Percentiles rank a stretch among this genome's conserved stretches.
phyloP scores from a whole-genome alignment of 108 stramenopile genomes.

The Skeletonema menzelii region DNA sequence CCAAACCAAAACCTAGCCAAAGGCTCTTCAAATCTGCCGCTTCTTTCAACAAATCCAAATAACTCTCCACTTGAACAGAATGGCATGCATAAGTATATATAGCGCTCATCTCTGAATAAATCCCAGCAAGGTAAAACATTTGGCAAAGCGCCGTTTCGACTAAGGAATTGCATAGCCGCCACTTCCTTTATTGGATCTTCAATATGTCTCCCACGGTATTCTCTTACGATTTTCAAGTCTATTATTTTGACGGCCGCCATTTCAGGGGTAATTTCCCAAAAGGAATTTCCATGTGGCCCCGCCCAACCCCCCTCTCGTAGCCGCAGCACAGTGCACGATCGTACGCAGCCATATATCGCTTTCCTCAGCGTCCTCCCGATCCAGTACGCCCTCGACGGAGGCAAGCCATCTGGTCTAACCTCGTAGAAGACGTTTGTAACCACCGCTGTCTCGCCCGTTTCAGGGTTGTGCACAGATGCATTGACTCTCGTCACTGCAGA shows the following conservation, averaged over 20 bases:
- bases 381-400: slow-evolving; percentile 74
- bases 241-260: slow-evolving; percentile 79
- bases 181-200: slow-evolving; percentile 90
- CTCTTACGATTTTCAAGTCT: slow-evolving; percentile 63
- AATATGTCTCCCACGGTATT: slow-evolving; percentile 43
- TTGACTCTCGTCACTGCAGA: slow-evolving; percentile 45
- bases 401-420: slow-evolving; percentile 54
- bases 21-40: slow-evolving; percentile 72
- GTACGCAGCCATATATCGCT: slow-evolving; percentile 81
- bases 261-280: slow-evolving; percentile 72
- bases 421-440: slow-evolving; percentile 76
- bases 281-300: slow-evolving; percentile 23
- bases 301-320: slow-evolving; percentile 57
- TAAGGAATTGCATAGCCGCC: slow-evolving; percentile 73
- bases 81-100: slow-evolving; percentile 81
- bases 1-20: slow-evolving; percentile 80
- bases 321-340: slow-evolving; percentile 66
- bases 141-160: slow-evolving; percentile 41
- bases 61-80: slow-evolving; percentile 83
- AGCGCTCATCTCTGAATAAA: slow-evolving; percentile 72
- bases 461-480: slow-evolving; percentile 67
- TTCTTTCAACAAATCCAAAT: slow-evolving; percentile 71
- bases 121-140: slow-evolving; percentile 64
- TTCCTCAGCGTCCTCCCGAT: slow-evolving; percentile 74
- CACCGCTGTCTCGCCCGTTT: slow-evolving; percentile 48